Base-by-base conservation (phyloP, 2,329 filamentous ascomycete species). In the Neospermospora avenae region DNA sequence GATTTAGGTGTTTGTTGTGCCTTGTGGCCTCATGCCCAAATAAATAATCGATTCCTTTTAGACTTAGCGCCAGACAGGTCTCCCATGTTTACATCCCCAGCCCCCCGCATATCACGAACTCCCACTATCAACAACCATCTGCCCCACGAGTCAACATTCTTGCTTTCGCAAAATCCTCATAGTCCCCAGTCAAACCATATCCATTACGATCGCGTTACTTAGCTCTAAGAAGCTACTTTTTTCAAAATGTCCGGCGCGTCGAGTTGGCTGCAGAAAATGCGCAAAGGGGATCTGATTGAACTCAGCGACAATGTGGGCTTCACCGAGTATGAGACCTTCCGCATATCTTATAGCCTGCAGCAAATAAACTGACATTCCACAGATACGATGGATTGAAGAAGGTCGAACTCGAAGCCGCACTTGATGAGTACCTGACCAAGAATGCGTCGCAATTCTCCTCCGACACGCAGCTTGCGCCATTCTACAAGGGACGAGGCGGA, bases 181-280 rank as follows among this genome's bases (percentile, higher is more conserved):
- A 62, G 60, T 55, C 55, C 58, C 58, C 13, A n/a, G 24, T 56
- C 60, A 58, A 55, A 64, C 42, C 48, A 65, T 52, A 58, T 51
- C 49, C 60, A 67, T 66, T 57, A 56, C 60, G 63, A 62, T 71
- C 81, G 81, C 81, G 75, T 76, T 70, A 66, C 70, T 72, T 72
- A 77, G 79, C 79, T 78, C 81, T 75, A 65, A 66, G 65, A 46
- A 70, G 67, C 73, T 69, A 64, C 69, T 71, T 62, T 63, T 61
- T 68, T 69, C 69, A 82, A 73, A 69, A 90, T 90, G 86, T 85
- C 85, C 63, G 77, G 77, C 69, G 77, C 77, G 67, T 85, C 88
- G 72, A 84, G 85, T 68, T 96, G 89, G 85, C 81, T 96, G 73
- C 84, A 87, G 75, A 82, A 83, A 74, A 89, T 95, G 82, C 88